These are phyloP conservation scores for Fusarium sp. DNA, from an alignment of 2,329 filamentous ascomycete species.

Conservation along the genomic window DNA sequence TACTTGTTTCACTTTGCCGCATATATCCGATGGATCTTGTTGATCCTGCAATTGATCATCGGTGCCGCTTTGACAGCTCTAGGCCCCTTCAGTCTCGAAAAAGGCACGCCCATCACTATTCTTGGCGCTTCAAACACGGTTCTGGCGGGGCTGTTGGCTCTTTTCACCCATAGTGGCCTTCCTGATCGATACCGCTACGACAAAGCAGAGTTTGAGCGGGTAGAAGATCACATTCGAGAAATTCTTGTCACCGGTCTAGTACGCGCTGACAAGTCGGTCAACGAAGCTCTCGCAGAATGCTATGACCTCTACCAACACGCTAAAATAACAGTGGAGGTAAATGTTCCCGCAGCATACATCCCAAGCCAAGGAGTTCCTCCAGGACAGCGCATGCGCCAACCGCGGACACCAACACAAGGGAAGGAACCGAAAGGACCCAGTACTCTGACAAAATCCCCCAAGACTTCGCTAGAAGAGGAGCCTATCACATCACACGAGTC, in stretches of 20 bases:
- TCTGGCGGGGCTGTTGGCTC: conserved; percentile 61
- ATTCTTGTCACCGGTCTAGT: conserved; percentile 61
- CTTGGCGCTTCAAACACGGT: conserved; percentile 63
- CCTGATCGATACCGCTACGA: conserved; percentile 63
- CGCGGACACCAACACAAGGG: background rate
- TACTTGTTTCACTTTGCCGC: conserved; percentile 58
- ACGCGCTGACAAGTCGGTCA: conserved; percentile 54
- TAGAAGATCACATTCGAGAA: conserved; percentile 63
- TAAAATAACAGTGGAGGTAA: conserved; percentile 59
- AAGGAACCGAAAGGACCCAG: background rate
- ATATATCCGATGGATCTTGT: conserved; percentile 57
- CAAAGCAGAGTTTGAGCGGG: conserved; percentile 60
- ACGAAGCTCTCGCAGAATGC: conserved; percentile 60
- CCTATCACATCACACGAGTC: conserved; percentile 16
- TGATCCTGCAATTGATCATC: conserved; percentile 62
- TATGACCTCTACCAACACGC: conserved; percentile 59
- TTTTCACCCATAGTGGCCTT: conserved; percentile 65
- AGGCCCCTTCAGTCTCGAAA: conserved; percentile 53
- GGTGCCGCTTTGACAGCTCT: conserved; percentile 63
- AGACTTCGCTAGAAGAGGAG: background rate
- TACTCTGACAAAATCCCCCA: background rate
- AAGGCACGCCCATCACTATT: conserved; percentile 59
- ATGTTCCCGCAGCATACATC: conserved; percentile 58
- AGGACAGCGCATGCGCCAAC: conserved; percentile 13
- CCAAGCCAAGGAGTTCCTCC: conserved; percentile 36